phyloP scores from a whole-genome alignment of 2,329 filamentous ascomycete species.

The Ophiostoma triangulosporum region DNA sequence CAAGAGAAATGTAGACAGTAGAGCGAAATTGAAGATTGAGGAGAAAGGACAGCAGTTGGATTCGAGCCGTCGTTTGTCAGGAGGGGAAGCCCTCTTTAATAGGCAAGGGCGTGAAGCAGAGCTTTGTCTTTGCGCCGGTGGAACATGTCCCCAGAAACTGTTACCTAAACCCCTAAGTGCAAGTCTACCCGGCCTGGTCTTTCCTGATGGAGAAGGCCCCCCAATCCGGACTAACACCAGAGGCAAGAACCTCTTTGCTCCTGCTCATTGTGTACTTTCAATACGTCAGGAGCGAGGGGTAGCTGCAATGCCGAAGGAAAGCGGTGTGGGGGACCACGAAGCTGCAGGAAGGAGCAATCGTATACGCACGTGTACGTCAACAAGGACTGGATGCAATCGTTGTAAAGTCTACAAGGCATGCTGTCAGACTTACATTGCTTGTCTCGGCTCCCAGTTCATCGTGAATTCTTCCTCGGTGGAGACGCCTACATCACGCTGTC shows the following conservation, averaged over 20 bases:
- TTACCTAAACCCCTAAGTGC: conserved; percentile 43
- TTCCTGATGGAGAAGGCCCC: conserved; percentile 2
- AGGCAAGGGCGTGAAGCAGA: neutral
- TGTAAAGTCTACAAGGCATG: too few species aligned
- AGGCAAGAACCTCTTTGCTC: neutral
- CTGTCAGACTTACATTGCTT: too few species aligned
- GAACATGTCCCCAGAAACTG: conserved; percentile 6
- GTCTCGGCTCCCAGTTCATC: neutral
- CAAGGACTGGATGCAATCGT: neutral
- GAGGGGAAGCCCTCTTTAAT: neutral
- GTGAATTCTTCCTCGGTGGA: too few species aligned
- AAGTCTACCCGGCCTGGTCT: conserved; percentile 29
- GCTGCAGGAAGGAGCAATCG: neutral
- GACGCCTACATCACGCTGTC: too few species aligned
- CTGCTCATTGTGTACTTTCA: neutral
- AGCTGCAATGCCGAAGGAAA: conserved; percentile 18
- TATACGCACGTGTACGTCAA: neutral
- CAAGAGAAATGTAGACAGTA: neutral
- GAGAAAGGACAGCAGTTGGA: neutral
- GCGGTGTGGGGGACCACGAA: conserved; percentile 9
- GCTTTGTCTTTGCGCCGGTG: neutral
- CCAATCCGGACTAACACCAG: conserved; percentile 1
- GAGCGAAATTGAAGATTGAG: neutral
- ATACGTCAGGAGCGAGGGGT: conserved; percentile 3
- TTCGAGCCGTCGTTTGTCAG: too few species aligned